Conservation (phyloP, 1,284 basidiomycete species). For the Phaffia rhodozyma region DNA sequence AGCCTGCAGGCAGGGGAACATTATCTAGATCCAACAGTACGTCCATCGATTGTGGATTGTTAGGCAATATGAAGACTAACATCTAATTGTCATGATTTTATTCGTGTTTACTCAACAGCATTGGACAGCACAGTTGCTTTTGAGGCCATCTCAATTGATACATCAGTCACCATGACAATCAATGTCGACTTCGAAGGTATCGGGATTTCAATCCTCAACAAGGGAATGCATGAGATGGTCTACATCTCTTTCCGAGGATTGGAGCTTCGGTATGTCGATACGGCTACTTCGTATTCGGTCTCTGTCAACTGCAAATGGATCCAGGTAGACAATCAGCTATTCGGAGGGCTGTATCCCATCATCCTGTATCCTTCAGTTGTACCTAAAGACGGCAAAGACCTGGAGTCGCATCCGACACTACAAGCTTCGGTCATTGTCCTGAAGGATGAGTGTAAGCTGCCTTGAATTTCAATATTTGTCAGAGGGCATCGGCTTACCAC, state of each 20-base stretch:
- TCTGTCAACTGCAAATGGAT: slow-evolving; percentile 77
- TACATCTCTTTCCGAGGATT: slow-evolving; percentile 73
- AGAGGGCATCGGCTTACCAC: background rate
- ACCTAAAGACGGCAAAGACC: slow-evolving; percentile 62
- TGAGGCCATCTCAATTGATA: slow-evolving; percentile 68
- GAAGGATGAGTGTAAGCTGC: slow-evolving; percentile 70
- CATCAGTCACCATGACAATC: slow-evolving; percentile 55
- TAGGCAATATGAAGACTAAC: no score
- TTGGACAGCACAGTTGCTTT: slow-evolving; percentile 43
- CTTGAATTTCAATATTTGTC: background rate
- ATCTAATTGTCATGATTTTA: no score
- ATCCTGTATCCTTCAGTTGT: slow-evolving; percentile 91
- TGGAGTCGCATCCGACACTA: slow-evolving; percentile 79
- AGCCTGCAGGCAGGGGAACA: slow-evolving; percentile 53
- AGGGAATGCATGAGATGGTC: slow-evolving; percentile 74
- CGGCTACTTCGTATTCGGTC: slow-evolving; percentile 64
- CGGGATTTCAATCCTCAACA: slow-evolving; percentile 85
- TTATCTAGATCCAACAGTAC: slow-evolving; percentile 58
- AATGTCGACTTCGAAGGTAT: slow-evolving; percentile 77
- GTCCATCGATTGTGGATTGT: slow-evolving; percentile 30
- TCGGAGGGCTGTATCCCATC: slow-evolving; percentile 90
- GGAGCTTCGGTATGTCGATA: slow-evolving; percentile 77
- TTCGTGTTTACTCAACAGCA: slow-evolving; percentile 42
- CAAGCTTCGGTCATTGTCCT: slow-evolving; percentile 80
- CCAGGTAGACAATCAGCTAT: slow-evolving; percentile 95